Evolutionary conservation across 164 flowering plant genomes (phyloP).

Genomic region (Akebia trifoliata): DNA sequence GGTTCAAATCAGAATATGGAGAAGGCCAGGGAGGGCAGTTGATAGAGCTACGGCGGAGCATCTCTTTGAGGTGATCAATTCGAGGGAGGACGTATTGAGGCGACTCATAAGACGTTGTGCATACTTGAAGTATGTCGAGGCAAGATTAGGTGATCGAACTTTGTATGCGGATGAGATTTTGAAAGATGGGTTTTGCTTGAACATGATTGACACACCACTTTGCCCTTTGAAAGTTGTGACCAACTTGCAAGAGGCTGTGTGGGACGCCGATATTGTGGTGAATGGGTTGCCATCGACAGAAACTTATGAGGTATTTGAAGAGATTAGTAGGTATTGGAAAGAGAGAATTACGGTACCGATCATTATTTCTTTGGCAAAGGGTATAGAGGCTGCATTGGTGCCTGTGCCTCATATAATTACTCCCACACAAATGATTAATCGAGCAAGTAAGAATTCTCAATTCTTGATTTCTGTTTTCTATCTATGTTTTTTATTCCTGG

Average conservation of each 20-base stretch:
- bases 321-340: slow-evolving; percentile 78
- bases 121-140: slow-evolving; percentile 86
- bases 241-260: slow-evolving; percentile 84
- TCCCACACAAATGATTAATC: slow-evolving; percentile 80
- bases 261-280: slow-evolving; percentile 89
- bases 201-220: slow-evolving; percentile 89
- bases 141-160: slow-evolving; percentile 71
- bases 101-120: slow-evolving; percentile 83
- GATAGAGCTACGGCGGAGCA: slow-evolving; percentile 81
- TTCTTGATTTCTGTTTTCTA: background rate
- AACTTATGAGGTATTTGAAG: slow-evolving; percentile 68
- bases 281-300: slow-evolving; percentile 95
- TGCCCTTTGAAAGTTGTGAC: slow-evolving; percentile 88
- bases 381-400: slow-evolving; percentile 77
- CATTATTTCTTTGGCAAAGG: slow-evolving; percentile 80
- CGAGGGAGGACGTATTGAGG: slow-evolving; percentile 83
- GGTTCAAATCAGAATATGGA: slow-evolving; percentile 77
- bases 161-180: slow-evolving; percentile 78
- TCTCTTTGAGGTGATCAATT: slow-evolving; percentile 84
- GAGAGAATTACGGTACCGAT: slow-evolving; percentile 70
- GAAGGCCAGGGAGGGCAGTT: slow-evolving; percentile 68
- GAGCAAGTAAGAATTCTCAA: slow-evolving; percentile 60
- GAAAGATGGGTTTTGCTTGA: slow-evolving; percentile 90
- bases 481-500: too few relatives aligned
- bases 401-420: slow-evolving; percentile 76